Percentiles rank a stretch among this genome's conserved stretches.
These are phyloP conservation scores for Solanum hybrid DNA, from an alignment of 305 asterid species.

Conservation along the genomic window DNA sequence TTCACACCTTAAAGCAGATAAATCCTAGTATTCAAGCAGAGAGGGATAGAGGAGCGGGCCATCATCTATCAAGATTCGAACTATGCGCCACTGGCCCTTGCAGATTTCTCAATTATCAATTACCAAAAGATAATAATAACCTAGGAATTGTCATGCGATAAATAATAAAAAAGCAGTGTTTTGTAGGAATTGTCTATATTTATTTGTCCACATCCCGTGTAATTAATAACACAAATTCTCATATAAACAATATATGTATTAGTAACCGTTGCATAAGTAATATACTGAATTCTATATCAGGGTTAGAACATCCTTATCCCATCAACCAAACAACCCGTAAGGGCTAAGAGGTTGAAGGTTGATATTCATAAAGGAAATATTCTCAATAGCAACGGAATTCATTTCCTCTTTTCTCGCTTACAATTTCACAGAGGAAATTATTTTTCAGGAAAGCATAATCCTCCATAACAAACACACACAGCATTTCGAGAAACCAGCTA, in stretches of 20 bases:
- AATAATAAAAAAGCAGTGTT: background rate
- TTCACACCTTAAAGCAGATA: background rate
- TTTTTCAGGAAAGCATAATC: background rate
- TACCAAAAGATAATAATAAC: background rate
- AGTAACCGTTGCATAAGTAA: background rate
- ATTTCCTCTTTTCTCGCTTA: background rate
- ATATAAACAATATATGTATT: background rate
- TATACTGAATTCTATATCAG: background rate
- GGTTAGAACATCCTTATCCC: background rate
- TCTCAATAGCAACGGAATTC: background rate
- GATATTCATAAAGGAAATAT: background rate
- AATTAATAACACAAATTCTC: background rate
- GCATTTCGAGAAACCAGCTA: background rate
- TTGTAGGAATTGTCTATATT: background rate
- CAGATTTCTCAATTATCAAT: background rate
- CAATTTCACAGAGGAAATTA: background rate
- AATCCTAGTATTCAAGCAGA: background rate
- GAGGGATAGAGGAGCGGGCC: background rate
- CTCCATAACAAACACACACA: background rate
- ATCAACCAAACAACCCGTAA: background rate
- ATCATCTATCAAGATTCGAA: background rate
- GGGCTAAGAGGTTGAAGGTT: background rate
- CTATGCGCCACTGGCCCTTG: background rate
- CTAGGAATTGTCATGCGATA: background rate
- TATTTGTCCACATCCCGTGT: background rate